Base-by-base conservation (phyloP, 2,329 filamentous ascomycete species). In the Trichothecium roseum region DNA sequence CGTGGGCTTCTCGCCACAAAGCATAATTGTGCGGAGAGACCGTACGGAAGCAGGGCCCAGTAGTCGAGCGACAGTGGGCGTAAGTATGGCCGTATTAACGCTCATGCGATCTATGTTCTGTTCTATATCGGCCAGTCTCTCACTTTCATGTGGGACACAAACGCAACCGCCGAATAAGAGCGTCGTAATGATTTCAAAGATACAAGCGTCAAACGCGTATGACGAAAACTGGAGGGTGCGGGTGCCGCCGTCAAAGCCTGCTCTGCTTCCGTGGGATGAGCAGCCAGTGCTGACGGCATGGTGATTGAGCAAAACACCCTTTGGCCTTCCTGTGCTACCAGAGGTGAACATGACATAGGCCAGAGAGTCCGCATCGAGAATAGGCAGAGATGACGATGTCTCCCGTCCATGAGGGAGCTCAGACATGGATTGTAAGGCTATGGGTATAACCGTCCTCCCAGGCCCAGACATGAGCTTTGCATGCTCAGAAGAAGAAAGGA, bases 11-110 rank as follows among this genome's bases (percentile, higher is more conserved):
- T 73, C 69, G 9, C 69, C 69, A 9, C 65, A 67, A 1, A 72
- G 54, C 2, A 63, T 61, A 2, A 70, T 52, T 4, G 65, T 64
- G 31, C 64, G 57, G 9, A 69, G 55, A 2, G 56, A 59, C 8
- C 63, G 58, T 20, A 68, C 62, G 30, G 66, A 56, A 30, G 62
- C 59, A 2, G 59, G 37, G 26, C 67, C 63, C 8, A 70, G 47
- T 5, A 69, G 59, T 4, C 64, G 54, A 9, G 64, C 64, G 1
- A 70, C 65, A 0, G 64, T 66, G 2, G 67, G 66, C 3, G 67
- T 70, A 58, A 71, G 65, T 31, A 62, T 56, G 1, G 62, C 63
- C 56, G 66, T 64, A 41, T 69, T 69, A 35, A 62, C 59, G 7
- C 14, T 18, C 0, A 63, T 42, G n/a, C 58, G 47, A 13, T 62